These are phyloP conservation scores for Isoetes taiwanensis DNA, from an alignment of 75 land plant species.

Conservation along the genomic window DNA sequence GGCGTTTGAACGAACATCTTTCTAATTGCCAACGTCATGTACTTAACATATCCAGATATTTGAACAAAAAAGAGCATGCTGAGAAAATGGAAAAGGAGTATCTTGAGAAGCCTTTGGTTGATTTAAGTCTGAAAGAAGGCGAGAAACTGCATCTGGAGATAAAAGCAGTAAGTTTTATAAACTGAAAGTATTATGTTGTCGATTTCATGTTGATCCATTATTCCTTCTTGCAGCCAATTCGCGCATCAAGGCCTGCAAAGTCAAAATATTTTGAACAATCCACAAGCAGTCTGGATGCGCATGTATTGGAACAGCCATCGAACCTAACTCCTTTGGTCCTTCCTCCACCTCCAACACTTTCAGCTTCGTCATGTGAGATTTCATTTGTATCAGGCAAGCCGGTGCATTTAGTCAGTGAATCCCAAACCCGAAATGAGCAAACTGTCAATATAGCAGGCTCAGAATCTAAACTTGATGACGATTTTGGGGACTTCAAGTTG, in stretches of 20 bases:
- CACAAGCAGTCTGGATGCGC: neutral
- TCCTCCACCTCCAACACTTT: no score
- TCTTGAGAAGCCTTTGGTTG: conserved; percentile 52
- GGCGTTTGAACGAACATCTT: neutral
- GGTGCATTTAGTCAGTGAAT: no score
- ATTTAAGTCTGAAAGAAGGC: conserved; percentile 94
- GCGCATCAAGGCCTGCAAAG: neutral
- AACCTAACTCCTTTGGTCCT: no score
- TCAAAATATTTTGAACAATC: conserved; percentile 5
- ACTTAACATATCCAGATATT: conserved; percentile 37
- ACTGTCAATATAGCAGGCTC: no score
- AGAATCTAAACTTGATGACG: conserved; percentile 44
- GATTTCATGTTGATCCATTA: neutral
- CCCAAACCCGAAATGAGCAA: no score
- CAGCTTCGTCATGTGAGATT: no score
- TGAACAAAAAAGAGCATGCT: conserved; percentile 87
- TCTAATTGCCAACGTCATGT: neutral
- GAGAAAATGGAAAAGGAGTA: conserved; percentile 90
- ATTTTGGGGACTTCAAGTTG: conserved; percentile 91
- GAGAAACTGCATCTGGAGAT: conserved; percentile 63
- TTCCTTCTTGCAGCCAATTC: neutral
- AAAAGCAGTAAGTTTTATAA: conserved; percentile 46
- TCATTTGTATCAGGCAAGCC: no score
- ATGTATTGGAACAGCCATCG: neutral
- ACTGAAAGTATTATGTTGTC: neutral